phyloP scores from a whole-genome alignment of 768 basidiomycete genomes.

The Glaciozyma antarctica region DNA sequence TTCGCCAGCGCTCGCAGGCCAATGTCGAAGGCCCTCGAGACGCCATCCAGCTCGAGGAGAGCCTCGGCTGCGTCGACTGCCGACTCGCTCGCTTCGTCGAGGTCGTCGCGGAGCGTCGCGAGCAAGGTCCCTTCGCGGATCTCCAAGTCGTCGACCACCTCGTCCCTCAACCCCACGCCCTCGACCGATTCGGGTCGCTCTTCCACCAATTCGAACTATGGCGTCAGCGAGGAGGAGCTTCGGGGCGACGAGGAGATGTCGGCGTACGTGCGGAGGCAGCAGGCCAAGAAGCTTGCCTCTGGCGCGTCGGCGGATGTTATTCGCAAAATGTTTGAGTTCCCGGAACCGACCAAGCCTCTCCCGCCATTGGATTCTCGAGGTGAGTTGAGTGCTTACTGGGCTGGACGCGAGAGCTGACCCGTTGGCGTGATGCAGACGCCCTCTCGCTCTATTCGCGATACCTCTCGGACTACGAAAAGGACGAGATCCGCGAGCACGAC shows the following conservation, averaged over 20 bases:
- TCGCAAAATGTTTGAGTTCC: constrained; percentile 80
- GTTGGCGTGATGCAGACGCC: constrained; percentile 34
- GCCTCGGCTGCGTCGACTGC: constrained; percentile 6
- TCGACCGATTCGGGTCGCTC: constrained; percentile 76
- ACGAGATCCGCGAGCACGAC: constrained; percentile 81
- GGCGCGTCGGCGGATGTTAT: constrained; percentile 79
- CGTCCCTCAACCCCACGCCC: constrained; percentile 50
- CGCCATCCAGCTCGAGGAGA: neutral
- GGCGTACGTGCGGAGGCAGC: constrained; percentile 80
- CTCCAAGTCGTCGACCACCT: constrained; percentile 34
- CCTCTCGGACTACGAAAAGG: constrained; percentile 77
- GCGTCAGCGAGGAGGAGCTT: constrained; percentile 71
- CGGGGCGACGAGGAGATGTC: constrained; percentile 95
- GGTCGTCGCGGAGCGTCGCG: constrained; percentile 39
- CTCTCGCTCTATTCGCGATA: constrained; percentile 47
- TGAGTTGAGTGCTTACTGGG: constrained; percentile 42
- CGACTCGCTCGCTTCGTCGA: constrained; percentile 2
- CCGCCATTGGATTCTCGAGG: constrained; percentile 59
- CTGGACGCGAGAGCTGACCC: neutral
- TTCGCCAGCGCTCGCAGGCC: neutral
- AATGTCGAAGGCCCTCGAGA: neutral
- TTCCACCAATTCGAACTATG: constrained; percentile 51
- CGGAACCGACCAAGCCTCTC: constrained; percentile 71
- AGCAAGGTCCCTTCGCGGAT: constrained; percentile 49
- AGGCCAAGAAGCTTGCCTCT: constrained; percentile 71